These are phyloP conservation scores for Pythium rhizo-oryzae DNA, from an alignment of 352 stramenopile genomes.

Conservation along the genomic window DNA sequence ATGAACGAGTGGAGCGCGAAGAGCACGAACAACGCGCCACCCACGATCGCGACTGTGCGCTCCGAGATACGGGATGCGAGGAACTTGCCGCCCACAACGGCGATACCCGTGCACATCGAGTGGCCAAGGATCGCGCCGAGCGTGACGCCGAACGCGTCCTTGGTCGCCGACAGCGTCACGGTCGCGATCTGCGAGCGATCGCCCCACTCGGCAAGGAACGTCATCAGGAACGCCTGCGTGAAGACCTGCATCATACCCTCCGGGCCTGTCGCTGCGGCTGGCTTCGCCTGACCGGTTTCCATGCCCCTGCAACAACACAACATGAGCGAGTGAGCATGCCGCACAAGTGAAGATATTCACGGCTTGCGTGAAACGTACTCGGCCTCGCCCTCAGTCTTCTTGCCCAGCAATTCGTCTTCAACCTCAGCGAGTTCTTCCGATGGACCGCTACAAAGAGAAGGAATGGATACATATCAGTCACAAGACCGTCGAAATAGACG, in stretches of 20 bases:
- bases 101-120: conserved; percentile 98
- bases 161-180: conserved; percentile 96
- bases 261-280: conserved; percentile 8
- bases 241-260: conserved; percentile 89
- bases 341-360: not conserved
- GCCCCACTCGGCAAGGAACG: conserved; percentile 99
- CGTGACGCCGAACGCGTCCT: conserved; percentile 95
- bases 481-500: not conserved
- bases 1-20: conserved; percentile 97
- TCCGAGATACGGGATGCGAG: conserved; percentile 98
- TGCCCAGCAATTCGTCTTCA: conserved; percentile 84
- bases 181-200: conserved; percentile 99
- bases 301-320: conserved; percentile 25
- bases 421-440: conserved; percentile 83
- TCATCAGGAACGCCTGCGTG: conserved; percentile 96
- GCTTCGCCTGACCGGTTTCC: conserved; percentile 35
- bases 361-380: conserved; percentile 45
- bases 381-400: conserved; percentile 71
- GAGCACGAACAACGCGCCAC: conserved; percentile 95
- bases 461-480: not conserved
- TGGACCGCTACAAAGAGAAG: conserved; percentile 43
- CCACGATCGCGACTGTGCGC: conserved; percentile 96
- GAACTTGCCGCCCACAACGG: conserved; percentile 97
- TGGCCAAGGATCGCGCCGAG: conserved; percentile 97
- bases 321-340: not conserved